Evolutionary conservation across 768 basidiomycete genomes (phyloP), one percentile per base, ranked within the genome.

Genomic region (Phylloporus sp.): DNA sequence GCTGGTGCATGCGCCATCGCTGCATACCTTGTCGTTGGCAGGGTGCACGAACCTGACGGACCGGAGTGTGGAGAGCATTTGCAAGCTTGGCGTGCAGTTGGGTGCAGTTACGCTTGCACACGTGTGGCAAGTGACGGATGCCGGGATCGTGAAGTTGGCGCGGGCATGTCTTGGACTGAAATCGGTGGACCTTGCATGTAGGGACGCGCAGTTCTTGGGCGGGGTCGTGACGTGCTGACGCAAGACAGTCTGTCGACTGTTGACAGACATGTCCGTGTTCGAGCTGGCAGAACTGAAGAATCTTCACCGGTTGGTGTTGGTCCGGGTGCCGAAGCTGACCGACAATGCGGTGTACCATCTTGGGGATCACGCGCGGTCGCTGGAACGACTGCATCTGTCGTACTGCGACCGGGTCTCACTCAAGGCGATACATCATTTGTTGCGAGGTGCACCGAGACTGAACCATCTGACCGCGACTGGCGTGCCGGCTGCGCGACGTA

Each of bases 141-240:
- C 63, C 7, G 86, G 77, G 2, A 71, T 96, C 14, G 75, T 82
- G 36, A 73, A 74, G 49, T 65, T 96, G 35, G 84, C 81, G 6
- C 75, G 84, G 22, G 65, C 75, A 15, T 98, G 93, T 63, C 69
- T 73, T 0, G 78, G 85, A 29, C 70, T 98, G 40, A 75, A 84
- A 45, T 87, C 86, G 58, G 74, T 96, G 53, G 94, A 96, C 64
- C 70, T 96, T 38, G 87, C 90, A 38, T 90, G 91, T 92, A 64
- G 68, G 89, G 36, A 22, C 15, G 1, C 28, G 74, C 23, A 14
- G 42, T 47, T 54, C 20, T 49, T 14, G 49, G 42, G 27, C 42
- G 38, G 42, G 37, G 13, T 1, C 3, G 18, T 44, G n/a, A n/a
- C n/a, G 33, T 44, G 27, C 57, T 63, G 49, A 66, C 43, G 29